Conservation (phyloP, 352 stramenopile species). For the Globisporangium ultimum region DNA sequence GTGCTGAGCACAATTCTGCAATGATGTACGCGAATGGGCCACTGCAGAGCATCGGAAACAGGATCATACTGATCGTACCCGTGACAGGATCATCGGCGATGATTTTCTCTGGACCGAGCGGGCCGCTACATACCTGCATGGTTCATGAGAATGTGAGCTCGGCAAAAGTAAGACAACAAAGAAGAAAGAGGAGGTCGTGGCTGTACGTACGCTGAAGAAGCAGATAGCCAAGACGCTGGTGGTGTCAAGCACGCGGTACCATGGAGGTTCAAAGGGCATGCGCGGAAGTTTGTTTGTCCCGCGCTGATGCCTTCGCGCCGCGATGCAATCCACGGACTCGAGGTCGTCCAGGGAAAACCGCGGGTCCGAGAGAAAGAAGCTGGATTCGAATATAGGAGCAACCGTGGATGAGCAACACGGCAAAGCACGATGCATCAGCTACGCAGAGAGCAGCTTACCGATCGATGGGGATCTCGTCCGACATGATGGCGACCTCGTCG, state of each 20-base stretch:
- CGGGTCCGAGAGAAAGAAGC: constrained; percentile 9
- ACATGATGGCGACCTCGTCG: constrained; percentile 21
- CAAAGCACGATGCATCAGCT: no score
- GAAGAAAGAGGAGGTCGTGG: not conserved
- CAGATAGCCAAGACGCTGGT: constrained; percentile 12
- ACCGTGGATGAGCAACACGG: no score
- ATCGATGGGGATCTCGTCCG: constrained; percentile 9
- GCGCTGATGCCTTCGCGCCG: not conserved
- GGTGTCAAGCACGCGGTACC: constrained; percentile 15
- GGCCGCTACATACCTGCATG: constrained; percentile 16
- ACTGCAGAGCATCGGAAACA: constrained; percentile 75
- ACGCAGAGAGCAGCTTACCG: not conserved
- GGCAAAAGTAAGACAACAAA: not conserved
- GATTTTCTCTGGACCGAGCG: constrained; percentile 17
- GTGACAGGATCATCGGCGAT: constrained; percentile 20
- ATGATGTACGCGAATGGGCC: constrained; percentile 86
- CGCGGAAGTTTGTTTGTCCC: constrained; percentile 1
- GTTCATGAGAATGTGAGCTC: not conserved
- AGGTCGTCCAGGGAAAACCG: constrained; percentile 16
- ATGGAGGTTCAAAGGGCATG: constrained; percentile 5
- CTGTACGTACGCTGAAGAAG: constrained; percentile 19
- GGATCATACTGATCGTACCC: constrained; percentile 15
- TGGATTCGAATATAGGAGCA: not conserved
- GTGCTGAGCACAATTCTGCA: constrained; percentile 81
- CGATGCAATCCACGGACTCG: constrained; percentile 15